These are phyloP conservation scores for Naematelia encephala DNA, from an alignment of 768 basidiomycete genomes.

Conservation along the genomic window DNA sequence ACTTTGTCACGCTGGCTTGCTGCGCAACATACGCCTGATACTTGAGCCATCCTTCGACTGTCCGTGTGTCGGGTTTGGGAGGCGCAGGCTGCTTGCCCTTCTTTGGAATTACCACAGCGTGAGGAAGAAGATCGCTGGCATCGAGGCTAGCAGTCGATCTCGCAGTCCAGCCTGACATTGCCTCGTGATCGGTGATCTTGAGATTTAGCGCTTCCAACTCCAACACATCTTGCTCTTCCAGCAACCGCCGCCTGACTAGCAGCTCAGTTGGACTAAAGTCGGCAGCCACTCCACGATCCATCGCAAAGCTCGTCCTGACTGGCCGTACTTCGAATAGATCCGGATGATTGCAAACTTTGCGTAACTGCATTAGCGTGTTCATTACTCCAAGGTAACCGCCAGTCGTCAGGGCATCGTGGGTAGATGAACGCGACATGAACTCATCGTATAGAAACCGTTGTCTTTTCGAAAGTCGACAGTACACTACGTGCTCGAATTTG, in stretches of 20 bases:
- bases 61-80: constrained; percentile 71
- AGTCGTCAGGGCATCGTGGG: constrained; percentile 73
- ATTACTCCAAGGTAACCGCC: constrained; percentile 59
- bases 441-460: constrained; percentile 96
- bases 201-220: constrained; percentile 58
- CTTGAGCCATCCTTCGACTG: constrained; percentile 66
- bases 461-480: constrained; percentile 83
- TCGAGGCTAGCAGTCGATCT: constrained; percentile 30
- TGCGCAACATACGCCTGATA: constrained; percentile 58
- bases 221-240: constrained; percentile 31
- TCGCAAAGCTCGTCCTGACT: constrained; percentile 54
- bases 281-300: constrained; percentile 49
- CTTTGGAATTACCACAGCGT: constrained; percentile 16
- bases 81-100: constrained; percentile 34
- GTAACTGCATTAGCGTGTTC: constrained; percentile 54
- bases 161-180: constrained; percentile 53
- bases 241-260: constrained; percentile 47
- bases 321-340: constrained; percentile 54
- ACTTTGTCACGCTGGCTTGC: constrained; percentile 59
- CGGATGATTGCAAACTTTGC: constrained; percentile 54
- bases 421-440: constrained; percentile 86
- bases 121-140: constrained; percentile 39
- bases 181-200: constrained; percentile 61
- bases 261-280: constrained; percentile 51
- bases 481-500: constrained; percentile 84